These are phyloP conservation scores for Xerocomellus chrysenteron DNA, from an alignment of 768 basidiomycete genomes.

Conservation along the genomic window DNA sequence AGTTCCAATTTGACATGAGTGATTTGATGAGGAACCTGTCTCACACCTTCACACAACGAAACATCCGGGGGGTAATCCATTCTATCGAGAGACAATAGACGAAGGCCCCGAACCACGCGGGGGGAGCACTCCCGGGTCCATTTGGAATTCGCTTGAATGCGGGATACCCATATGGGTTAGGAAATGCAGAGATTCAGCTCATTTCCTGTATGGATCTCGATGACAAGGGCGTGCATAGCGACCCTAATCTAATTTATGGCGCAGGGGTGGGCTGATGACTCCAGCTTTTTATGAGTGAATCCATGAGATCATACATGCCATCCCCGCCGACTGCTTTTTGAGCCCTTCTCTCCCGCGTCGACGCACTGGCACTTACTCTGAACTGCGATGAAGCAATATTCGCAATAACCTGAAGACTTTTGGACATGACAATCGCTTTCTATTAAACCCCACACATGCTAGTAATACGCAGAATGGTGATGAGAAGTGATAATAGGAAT, in stretches of 20 bases:
- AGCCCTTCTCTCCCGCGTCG: not conserved
- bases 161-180: not conserved
- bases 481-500: not conserved
- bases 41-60: not conserved
- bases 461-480: not conserved
- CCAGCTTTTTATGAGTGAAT: not conserved
- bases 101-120: not conserved
- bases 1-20: not conserved
- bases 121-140: not conserved
- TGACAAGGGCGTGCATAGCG: not conserved
- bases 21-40: not conserved
- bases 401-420: too few species aligned
- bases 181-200: not conserved
- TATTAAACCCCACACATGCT: not conserved
- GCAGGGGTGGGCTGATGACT: not conserved
- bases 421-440: not conserved
- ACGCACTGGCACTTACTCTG: not conserved
- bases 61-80: slow-evolving; percentile 1
- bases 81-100: slow-evolving; percentile 6
- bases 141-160: not conserved
- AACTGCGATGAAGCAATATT: not conserved
- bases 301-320: not conserved
- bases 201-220: not conserved
- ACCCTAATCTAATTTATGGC: not conserved
- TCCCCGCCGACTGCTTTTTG: not conserved